A percentile compares a stretch with the other conserved stretches of the same genome.
These are phyloP conservation scores for Mycena rebaudengoi DNA, from an alignment of 768 basidiomycete species.

Conservation along the genomic window DNA sequence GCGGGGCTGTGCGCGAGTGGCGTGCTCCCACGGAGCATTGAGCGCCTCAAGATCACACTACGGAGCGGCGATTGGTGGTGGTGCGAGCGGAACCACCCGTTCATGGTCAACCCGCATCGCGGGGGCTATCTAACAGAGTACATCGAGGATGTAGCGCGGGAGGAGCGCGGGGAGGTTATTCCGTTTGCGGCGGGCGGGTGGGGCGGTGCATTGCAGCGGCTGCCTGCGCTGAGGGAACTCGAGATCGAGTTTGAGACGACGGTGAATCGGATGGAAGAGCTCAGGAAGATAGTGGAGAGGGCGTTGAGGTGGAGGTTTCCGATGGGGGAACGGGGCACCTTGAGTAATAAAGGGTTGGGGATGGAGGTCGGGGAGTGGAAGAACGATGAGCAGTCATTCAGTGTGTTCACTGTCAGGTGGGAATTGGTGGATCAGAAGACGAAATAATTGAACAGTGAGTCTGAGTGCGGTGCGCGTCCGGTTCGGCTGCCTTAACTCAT, in stretches of 20 bases:
- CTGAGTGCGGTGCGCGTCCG: background rate
- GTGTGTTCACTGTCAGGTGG: constrained; percentile 16
- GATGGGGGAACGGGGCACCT: constrained; percentile 10
- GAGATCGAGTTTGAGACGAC: constrained; percentile 17
- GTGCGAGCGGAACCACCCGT: background rate
- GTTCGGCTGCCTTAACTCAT: too few species aligned
- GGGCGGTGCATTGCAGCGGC: background rate
- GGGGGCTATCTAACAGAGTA: background rate
- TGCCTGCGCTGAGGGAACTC: constrained; percentile 6
- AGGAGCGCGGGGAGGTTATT: constrained; percentile 5
- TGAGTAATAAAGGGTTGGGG: constrained; percentile 3
- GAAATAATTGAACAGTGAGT: background rate
- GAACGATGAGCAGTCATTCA: background rate
- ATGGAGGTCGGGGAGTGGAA: background rate
- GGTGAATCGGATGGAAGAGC: background rate
- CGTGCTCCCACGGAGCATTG: background rate
- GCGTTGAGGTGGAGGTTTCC: constrained; percentile 13
- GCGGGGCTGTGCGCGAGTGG: background rate
- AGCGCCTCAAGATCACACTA: constrained; percentile 8
- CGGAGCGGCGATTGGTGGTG: constrained; percentile 13
- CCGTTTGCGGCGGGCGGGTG: background rate
- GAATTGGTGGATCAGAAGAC: background rate
- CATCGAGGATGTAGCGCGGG: background rate
- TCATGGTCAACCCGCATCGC: constrained; percentile 6
- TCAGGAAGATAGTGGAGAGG: constrained; percentile 4